Evolutionary conservation across 495 filamentous ascomycete genomes (phyloP).

Genomic region (Trichoderma virens): DNA sequence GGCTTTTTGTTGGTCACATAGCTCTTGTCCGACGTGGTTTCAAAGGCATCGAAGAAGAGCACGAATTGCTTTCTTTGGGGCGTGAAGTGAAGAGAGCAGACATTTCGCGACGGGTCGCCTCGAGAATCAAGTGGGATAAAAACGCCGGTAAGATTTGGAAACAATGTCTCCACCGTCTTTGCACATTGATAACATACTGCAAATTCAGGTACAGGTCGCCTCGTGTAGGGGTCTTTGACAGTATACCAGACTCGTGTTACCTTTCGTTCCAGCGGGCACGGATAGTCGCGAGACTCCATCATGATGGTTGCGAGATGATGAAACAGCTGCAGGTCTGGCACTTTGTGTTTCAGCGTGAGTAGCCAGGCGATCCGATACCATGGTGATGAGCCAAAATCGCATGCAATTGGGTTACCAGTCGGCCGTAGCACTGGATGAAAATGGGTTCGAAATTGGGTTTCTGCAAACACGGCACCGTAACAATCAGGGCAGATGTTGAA

Average conservation of each 20-base stretch:
- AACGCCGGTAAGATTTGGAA: conserved; percentile 34
- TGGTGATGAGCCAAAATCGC: conserved; percentile 36
- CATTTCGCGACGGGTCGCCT: conserved; percentile 25
- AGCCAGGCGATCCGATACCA: conserved; percentile 42
- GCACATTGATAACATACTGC: conserved; percentile 35
- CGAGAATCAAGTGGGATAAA: conserved; percentile 31
- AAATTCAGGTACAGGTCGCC: conserved; percentile 26
- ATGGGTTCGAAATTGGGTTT: conserved; percentile 29
- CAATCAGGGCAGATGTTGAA: conserved; percentile 41
- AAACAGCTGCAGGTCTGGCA: conserved; percentile 31
- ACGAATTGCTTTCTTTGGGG: conserved; percentile 34
- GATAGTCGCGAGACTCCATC: conserved; percentile 18
- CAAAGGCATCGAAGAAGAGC: conserved; percentile 35
- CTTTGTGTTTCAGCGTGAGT: conserved; percentile 31
- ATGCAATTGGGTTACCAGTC: conserved; percentile 28
- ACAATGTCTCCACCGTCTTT: conserved; percentile 30
- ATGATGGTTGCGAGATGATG: conserved; percentile 31
- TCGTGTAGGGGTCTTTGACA: conserved; percentile 29
- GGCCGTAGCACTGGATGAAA: conserved; percentile 31
- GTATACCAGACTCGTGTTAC: conserved; percentile 34
- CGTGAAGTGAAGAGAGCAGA: conserved; percentile 32
- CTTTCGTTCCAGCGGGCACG: conserved; percentile 27
- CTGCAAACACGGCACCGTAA: conserved; percentile 29
- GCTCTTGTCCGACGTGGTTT: conserved; percentile 31
- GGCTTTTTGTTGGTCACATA: conserved; percentile 23